Percentiles rank a stretch among this genome's conserved stretches.
These are phyloP conservation scores for Pinus taeda DNA, from an alignment of 75 land plant genomes.

Conservation along the genomic window DNA sequence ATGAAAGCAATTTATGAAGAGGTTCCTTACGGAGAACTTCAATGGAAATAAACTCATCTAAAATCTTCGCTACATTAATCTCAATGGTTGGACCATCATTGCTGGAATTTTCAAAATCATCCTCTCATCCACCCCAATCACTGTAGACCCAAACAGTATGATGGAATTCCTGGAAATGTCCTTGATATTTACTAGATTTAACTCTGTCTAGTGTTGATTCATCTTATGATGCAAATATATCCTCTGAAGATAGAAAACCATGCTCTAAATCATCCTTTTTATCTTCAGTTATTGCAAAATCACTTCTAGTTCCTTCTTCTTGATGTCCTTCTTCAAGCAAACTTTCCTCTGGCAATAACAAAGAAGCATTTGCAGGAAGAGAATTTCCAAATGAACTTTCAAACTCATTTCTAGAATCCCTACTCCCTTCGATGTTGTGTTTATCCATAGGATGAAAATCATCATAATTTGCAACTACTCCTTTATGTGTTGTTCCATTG, in stretches of 20 bases:
- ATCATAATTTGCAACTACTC: too few relatives aligned
- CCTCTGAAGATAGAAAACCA: slow-evolving; percentile 14
- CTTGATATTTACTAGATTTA: slow-evolving; percentile 19
- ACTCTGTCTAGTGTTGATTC: slow-evolving; percentile 6
- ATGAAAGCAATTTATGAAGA: too few relatives aligned
- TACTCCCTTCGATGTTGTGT: not conserved
- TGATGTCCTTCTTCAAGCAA: too few relatives aligned
- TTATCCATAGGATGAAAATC: slow-evolving; percentile 22
- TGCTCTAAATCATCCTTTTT: too few relatives aligned
- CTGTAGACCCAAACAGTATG: slow-evolving; percentile 38
- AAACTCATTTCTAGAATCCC: slow-evolving; percentile 3
- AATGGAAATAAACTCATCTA: slow-evolving; percentile 46
- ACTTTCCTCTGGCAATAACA: slow-evolving; percentile 70
- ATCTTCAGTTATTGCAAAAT: too few relatives aligned
- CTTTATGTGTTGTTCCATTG: slow-evolving; percentile 74
- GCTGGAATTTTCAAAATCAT: slow-evolving; percentile 80
- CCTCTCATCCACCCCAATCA: slow-evolving; percentile 69
- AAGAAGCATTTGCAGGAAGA: slow-evolving; percentile 45
- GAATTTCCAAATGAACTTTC: slow-evolving; percentile 12
- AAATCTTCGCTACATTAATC: slow-evolving; percentile 66
- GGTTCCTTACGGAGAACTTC: too few relatives aligned
- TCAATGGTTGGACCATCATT: too few relatives aligned
- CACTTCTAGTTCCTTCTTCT: too few relatives aligned
- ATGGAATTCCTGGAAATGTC: slow-evolving; percentile 20
- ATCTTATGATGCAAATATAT: too few relatives aligned